Conservation (phyloP, 129 eudicot species). For the Heracleum sosnowskyi region DNA sequence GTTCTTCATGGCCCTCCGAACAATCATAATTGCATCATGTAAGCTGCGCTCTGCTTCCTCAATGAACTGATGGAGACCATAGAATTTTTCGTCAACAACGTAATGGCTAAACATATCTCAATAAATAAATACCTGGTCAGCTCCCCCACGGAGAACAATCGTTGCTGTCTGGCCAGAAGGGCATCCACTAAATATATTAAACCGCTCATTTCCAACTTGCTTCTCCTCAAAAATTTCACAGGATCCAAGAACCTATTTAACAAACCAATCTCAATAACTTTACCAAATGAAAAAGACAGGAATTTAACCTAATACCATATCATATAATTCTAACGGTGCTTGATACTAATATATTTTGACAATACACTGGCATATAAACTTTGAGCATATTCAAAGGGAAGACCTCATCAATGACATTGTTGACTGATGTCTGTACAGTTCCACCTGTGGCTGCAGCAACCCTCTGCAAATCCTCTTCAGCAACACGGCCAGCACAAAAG, state of each 20-base stretch:
- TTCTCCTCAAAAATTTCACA: conserved; percentile 77
- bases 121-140: conserved; percentile 60
- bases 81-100: neutral
- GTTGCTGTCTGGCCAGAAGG: conserved; percentile 82
- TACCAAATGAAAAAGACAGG: conserved; percentile 1
- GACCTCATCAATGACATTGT: conserved; percentile 93
- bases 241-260: conserved; percentile 80
- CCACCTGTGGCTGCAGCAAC: conserved; percentile 98
- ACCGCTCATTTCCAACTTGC: conserved; percentile 89
- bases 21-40: conserved; percentile 99
- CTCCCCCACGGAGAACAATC: conserved; percentile 90
- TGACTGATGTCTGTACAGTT: conserved; percentile 93
- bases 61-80: conserved; percentile 50
- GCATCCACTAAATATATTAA: conserved; percentile 84
- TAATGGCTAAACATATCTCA: neutral
- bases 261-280: neutral
- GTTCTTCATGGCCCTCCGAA: conserved; percentile 89
- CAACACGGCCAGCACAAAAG: conserved; percentile 96
- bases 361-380: neutral
- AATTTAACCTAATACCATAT: neutral
- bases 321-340: neutral
- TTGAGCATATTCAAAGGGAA: neutral
- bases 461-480: conserved; percentile 92
- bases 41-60: conserved; percentile 99
- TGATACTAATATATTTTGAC: neutral